Evolutionary conservation across 257 asterid genomes (phyloP).

Genomic region (Scutellaria galericulata): DNA sequence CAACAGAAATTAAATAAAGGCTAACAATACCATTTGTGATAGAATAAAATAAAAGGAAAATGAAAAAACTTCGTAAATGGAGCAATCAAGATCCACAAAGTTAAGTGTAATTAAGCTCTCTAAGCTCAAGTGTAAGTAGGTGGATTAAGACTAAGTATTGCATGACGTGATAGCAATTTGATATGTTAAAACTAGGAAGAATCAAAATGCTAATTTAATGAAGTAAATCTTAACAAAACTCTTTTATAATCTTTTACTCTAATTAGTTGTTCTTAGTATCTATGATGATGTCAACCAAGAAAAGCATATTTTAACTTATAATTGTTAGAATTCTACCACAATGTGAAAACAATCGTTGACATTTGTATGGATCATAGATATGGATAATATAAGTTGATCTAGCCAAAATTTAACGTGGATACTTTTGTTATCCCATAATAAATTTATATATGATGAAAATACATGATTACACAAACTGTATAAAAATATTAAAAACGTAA

Average conservation of each 20-base stretch:
- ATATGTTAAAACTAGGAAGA: constrained; percentile 3
- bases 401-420: too few species aligned
- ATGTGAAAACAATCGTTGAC: constrained; percentile 26
- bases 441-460: too few species aligned
- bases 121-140: constrained; percentile 39
- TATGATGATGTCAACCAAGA: constrained; percentile 36
- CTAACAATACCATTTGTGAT: too few species aligned
- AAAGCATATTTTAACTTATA: constrained; percentile 28
- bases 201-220: constrained; percentile 28
- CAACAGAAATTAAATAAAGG: too few species aligned
- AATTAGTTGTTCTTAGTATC: constrained; percentile 25
- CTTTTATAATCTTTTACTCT: constrained; percentile 34
- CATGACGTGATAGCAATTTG: background rate
- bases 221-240: constrained; percentile 38
- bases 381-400: background rate
- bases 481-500: too few species aligned
- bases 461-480: too few species aligned
- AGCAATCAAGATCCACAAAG: background rate
- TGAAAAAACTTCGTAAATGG: too few species aligned
- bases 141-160: constrained; percentile 20
- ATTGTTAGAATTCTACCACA: background rate
- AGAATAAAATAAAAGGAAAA: too few species aligned
- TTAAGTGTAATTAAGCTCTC: constrained; percentile 32
- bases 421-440: too few species aligned
- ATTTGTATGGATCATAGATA: constrained; percentile 16